A percentile compares a stretch with the other conserved stretches of the same genome.
Conservation (phyloP, 306 rosid genomes). For the Prunus davidiana region DNA sequence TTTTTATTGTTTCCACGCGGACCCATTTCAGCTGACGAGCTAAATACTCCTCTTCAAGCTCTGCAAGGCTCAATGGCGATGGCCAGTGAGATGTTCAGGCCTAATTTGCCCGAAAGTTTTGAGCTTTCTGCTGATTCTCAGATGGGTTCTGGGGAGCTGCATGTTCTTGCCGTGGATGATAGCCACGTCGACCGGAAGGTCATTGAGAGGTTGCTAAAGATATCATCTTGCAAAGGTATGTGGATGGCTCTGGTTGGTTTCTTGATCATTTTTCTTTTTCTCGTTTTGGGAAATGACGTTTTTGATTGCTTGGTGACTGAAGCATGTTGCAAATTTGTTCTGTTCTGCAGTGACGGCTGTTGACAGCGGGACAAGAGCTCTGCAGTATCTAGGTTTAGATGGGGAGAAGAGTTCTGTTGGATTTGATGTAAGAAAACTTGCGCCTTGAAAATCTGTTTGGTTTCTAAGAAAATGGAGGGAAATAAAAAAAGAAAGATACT, state of each 20-base stretch:
- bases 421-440: slow-evolving; percentile 55
- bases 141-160: slow-evolving; percentile 38
- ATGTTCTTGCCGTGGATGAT: slow-evolving; percentile 93
- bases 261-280: background rate
- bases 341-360: slow-evolving; percentile 77
- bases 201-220: slow-evolving; percentile 71
- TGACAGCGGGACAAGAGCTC: slow-evolving; percentile 90
- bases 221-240: slow-evolving; percentile 82
- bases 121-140: slow-evolving; percentile 30
- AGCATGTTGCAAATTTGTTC: background rate
- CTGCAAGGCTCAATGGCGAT: slow-evolving; percentile 35
- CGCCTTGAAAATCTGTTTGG: slow-evolving; percentile 6
- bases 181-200: slow-evolving; percentile 79
- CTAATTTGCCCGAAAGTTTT: slow-evolving; percentile 30
- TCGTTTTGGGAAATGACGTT: background rate
- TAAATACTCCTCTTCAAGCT: background rate
- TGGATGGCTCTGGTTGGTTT: background rate
- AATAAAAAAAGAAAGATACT: too few relatives aligned
- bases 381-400: slow-evolving; percentile 85
- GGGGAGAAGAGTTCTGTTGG: slow-evolving; percentile 63
- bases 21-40: background rate
- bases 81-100: slow-evolving; percentile 39
- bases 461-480: slow-evolving; percentile 3
- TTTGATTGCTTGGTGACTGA: background rate
- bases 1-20: background rate